phyloP scores from a whole-genome alignment of 495 filamentous ascomycete genomes.

The Durotheca rogersii region DNA sequence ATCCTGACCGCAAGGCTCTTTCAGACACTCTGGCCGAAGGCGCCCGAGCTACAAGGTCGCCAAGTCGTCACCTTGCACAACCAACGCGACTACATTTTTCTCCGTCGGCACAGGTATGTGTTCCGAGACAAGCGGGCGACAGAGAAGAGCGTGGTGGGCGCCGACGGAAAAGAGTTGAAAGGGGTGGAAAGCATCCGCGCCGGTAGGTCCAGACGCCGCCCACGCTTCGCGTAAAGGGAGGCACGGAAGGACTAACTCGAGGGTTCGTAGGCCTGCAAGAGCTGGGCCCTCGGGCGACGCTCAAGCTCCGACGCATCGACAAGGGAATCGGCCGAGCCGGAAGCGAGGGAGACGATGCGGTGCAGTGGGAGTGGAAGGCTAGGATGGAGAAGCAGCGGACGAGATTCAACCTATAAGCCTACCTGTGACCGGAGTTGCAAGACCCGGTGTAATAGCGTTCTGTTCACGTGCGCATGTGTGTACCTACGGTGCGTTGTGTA shows the following conservation, averaged over 20 bases:
- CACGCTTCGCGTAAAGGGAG: no score
- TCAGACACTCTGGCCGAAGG: slow-evolving; percentile 75
- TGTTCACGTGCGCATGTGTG: no score
- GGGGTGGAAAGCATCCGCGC: slow-evolving; percentile 80
- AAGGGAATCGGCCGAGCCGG: slow-evolving; percentile 81
- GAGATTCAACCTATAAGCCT: slow-evolving; percentile 76
- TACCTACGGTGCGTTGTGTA: no score
- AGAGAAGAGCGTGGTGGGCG: slow-evolving; percentile 82
- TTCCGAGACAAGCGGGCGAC: slow-evolving; percentile 82
- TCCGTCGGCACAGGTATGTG: slow-evolving; percentile 85
- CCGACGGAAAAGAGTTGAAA: slow-evolving; percentile 83
- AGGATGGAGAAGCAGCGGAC: slow-evolving; percentile 91
- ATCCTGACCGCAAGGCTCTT: slow-evolving; percentile 86
- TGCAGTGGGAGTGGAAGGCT: slow-evolving; percentile 92
- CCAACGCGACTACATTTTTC: slow-evolving; percentile 94
- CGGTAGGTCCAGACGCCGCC: slow-evolving; percentile 56
- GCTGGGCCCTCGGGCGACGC: slow-evolving; percentile 30
- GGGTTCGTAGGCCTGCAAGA: slow-evolving; percentile 32
- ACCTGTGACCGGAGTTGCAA: no score
- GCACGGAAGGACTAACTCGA: slow-evolving; percentile 6
- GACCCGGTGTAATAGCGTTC: no score
- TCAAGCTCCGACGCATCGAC: slow-evolving; percentile 76
- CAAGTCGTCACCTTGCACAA: slow-evolving; percentile 89
- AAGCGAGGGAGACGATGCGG: slow-evolving; percentile 65
- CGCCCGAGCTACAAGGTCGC: slow-evolving; percentile 77